Evolutionary conservation across 2,329 filamentous ascomycete genomes (phyloP).

Genomic region (Pseudogymnoascus sp.): DNA sequence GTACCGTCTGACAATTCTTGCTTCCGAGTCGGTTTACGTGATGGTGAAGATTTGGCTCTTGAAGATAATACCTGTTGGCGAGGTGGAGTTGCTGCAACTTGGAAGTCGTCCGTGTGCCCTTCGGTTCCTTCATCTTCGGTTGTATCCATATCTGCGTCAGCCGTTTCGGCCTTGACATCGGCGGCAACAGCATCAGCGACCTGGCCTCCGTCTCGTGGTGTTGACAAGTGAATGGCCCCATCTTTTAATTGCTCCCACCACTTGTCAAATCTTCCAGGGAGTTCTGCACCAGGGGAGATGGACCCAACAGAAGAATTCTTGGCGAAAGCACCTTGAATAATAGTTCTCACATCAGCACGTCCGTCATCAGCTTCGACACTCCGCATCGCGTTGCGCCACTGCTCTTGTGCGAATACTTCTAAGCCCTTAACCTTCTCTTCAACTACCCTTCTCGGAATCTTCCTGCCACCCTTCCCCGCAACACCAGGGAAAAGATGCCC

Average conservation of each 20-base stretch:
- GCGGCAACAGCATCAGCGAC: neutral
- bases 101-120: slow-evolving; percentile 24
- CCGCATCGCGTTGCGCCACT: slow-evolving; percentile 17
- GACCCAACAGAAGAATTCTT: neutral
- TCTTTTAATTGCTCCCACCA: slow-evolving; percentile 26
- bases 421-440: slow-evolving; percentile 37
- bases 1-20: slow-evolving; percentile 13
- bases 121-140: slow-evolving; percentile 1
- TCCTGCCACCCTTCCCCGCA: slow-evolving; percentile 28
- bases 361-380: neutral
- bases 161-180: slow-evolving; percentile 6
- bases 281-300: neutral
- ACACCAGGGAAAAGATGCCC: slow-evolving; percentile 42
- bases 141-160: neutral
- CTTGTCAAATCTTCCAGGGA: slow-evolving; percentile 7
- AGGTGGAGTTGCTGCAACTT: slow-evolving; percentile 25
- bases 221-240: slow-evolving; percentile 15
- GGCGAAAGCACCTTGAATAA: neutral
- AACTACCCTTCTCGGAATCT: slow-evolving; percentile 31
- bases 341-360: neutral
- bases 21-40: neutral
- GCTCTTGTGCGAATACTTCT: slow-evolving; percentile 34
- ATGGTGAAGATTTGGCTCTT: neutral
- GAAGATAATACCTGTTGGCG: slow-evolving; percentile 11
- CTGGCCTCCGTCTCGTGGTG: neutral